phyloP scores from a whole-genome alignment of 176 grass and related monocot species.

The Tuctoria greenei region DNA sequence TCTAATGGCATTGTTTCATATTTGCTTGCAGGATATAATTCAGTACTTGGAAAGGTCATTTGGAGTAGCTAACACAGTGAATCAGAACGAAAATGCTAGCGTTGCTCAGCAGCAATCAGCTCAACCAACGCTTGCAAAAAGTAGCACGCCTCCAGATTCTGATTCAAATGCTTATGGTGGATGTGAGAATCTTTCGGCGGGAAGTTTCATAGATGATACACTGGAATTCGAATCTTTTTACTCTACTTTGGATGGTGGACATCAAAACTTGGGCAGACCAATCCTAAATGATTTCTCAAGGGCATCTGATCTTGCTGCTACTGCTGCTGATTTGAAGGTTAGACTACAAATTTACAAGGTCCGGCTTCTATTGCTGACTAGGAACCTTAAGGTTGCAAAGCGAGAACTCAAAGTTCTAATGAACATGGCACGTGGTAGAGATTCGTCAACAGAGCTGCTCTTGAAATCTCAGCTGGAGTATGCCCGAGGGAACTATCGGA shows the following conservation, averaged over 20 bases:
- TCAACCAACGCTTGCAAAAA: constrained; percentile 51
- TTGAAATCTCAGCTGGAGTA: constrained; percentile 97
- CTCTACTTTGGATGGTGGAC: constrained; percentile 62
- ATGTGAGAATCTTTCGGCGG: constrained; percentile 55
- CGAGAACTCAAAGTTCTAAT: constrained; percentile 94
- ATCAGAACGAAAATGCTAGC: constrained; percentile 68
- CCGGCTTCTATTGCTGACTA: constrained; percentile 69
- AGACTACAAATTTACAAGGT: constrained; percentile 94
- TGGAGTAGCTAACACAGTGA: constrained; percentile 59
- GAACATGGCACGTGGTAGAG: constrained; percentile 95
- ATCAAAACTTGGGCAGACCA: constrained; percentile 51
- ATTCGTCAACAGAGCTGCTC: constrained; percentile 82
- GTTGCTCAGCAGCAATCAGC: constrained; percentile 54
- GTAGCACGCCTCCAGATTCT: constrained; percentile 49
- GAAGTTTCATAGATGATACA: constrained; percentile 68
- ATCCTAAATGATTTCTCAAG: constrained; percentile 65
- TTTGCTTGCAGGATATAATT: constrained; percentile 79
- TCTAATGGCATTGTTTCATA: constrained; percentile 21
- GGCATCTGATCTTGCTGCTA: constrained; percentile 71
- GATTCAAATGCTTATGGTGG: constrained; percentile 56
- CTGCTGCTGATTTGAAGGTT: constrained; percentile 73
- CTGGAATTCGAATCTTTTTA: constrained; percentile 82
- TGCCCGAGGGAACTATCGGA: constrained; percentile 81
- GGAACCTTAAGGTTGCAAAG: constrained; percentile 91
- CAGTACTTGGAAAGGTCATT: constrained; percentile 96